Conservation (phyloP, 2,329 filamentous ascomycete species). For the Fusarium sublunatum region DNA sequence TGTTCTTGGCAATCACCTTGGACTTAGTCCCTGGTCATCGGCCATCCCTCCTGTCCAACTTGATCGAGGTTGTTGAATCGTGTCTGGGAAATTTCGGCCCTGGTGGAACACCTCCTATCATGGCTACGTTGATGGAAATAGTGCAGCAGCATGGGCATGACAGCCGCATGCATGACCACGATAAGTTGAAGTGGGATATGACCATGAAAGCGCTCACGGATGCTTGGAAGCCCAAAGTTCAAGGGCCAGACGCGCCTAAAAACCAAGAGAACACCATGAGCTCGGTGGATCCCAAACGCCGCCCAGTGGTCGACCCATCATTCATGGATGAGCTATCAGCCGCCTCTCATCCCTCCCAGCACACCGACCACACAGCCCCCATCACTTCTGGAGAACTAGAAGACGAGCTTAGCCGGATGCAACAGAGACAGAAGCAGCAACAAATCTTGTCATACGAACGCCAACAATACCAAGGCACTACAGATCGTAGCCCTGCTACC, state of each 20-base stretch:
- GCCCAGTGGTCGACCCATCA: conserved; percentile 30
- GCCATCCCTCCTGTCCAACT: conserved; percentile 51
- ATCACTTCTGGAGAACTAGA: conserved; percentile 40
- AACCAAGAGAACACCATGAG: conserved; percentile 32
- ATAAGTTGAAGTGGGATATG: conserved; percentile 49
- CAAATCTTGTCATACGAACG: conserved; percentile 37
- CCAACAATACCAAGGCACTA: conserved; percentile 35
- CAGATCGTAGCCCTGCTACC: conserved; percentile 37
- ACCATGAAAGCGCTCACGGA: conserved; percentile 44
- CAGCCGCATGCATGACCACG: conserved; percentile 49
- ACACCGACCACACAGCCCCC: conserved; percentile 35
- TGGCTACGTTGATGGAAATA: conserved; percentile 52
- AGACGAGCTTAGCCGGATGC: conserved; percentile 41
- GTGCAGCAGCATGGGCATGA: conserved; percentile 48
- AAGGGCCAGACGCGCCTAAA: conserved; percentile 36
- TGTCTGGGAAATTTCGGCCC: conserved; percentile 50
- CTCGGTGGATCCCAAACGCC: conserved; percentile 32
- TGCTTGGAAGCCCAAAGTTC: conserved; percentile 41
- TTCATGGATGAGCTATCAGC: conserved; percentile 48
- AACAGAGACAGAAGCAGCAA: conserved; percentile 38
- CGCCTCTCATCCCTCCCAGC: conserved; percentile 44
- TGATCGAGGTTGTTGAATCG: conserved; percentile 52
- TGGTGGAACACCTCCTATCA: conserved; percentile 50
- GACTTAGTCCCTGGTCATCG: conserved; percentile 49
- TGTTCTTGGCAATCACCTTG: conserved; percentile 54